phyloP scores from a whole-genome alignment of 345 rosid genomes.

The Nephelium lappaceum region DNA sequence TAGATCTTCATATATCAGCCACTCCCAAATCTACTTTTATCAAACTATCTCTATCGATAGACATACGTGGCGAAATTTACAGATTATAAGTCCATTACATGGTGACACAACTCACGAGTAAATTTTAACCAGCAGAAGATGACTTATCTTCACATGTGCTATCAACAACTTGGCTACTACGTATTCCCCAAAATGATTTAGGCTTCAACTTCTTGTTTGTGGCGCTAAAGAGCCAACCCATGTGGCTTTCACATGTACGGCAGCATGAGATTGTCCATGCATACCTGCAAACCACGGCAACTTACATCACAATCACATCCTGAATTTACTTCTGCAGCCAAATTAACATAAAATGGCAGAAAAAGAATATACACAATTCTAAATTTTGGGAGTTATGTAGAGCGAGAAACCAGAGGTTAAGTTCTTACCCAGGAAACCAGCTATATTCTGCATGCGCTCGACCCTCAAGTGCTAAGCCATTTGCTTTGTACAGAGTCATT shows the following conservation, averaged over 20 bases:
- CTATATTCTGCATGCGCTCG: slow-evolving; percentile 61
- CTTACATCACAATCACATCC: not conserved
- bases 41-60: not conserved
- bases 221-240: slow-evolving; percentile 94
- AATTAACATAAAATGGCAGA: not conserved
- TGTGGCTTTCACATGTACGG: slow-evolving; percentile 52
- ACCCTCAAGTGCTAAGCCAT: slow-evolving; percentile 62
- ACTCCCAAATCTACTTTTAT: not conserved
- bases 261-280: slow-evolving; percentile 80
- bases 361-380: not conserved
- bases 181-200: slow-evolving; percentile 82
- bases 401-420: not conserved
- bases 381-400: not conserved
- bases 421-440: slow-evolving; percentile 98
- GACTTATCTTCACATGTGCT: slow-evolving; percentile 28
- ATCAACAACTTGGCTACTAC: slow-evolving; percentile 76
- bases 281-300: slow-evolving; percentile 53
- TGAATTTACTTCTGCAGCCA: not conserved
- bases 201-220: slow-evolving; percentile 74
- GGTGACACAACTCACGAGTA: not conserved
- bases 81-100: slow-evolving; percentile 15
- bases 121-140: not conserved
- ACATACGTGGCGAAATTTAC: slow-evolving; percentile 13
- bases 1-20: not conserved
- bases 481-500: slow-evolving; percentile 73